These are phyloP conservation scores for Pleochaeta shiraiana DNA, from an alignment of 2,329 filamentous ascomycete species.

Conservation along the genomic window DNA sequence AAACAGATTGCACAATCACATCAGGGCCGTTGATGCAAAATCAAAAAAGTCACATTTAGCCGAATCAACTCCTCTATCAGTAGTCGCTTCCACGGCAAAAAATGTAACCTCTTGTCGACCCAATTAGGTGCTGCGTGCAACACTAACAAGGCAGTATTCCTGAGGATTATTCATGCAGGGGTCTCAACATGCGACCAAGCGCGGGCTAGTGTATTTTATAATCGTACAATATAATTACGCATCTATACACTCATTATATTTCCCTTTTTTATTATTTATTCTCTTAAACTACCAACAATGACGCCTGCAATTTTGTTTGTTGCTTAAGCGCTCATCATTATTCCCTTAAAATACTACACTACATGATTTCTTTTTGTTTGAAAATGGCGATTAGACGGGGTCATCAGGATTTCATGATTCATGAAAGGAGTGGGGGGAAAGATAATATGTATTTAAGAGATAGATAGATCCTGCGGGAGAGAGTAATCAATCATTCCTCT, in stretches of 20 bases:
- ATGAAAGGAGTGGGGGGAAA: not conserved
- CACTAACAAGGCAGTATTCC: not conserved
- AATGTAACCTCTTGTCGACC: not conserved
- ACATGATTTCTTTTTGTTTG: not conserved
- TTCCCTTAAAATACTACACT: not conserved
- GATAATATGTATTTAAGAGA: not conserved
- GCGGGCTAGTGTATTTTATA: not conserved
- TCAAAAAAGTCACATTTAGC: not conserved
- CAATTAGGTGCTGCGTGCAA: not conserved
- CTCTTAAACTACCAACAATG: not conserved
- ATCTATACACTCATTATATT: not conserved
- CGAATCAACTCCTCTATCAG: not conserved
- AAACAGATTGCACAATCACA: not conserved
- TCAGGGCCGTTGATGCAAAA: not conserved
- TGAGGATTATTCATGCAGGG: not conserved
- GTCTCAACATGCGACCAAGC: not conserved
- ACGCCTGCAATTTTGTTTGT: not conserved
- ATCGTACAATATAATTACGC: not conserved
- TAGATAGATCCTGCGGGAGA: not conserved
- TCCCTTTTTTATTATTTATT: not conserved
- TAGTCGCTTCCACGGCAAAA: not conserved
- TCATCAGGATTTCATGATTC: not conserved
- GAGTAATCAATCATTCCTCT: not conserved
- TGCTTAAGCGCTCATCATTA: not conserved
- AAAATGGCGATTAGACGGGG: not conserved